phyloP scores from a whole-genome alignment of 176 grass and related monocot species.

The Ensete glaucum region DNA sequence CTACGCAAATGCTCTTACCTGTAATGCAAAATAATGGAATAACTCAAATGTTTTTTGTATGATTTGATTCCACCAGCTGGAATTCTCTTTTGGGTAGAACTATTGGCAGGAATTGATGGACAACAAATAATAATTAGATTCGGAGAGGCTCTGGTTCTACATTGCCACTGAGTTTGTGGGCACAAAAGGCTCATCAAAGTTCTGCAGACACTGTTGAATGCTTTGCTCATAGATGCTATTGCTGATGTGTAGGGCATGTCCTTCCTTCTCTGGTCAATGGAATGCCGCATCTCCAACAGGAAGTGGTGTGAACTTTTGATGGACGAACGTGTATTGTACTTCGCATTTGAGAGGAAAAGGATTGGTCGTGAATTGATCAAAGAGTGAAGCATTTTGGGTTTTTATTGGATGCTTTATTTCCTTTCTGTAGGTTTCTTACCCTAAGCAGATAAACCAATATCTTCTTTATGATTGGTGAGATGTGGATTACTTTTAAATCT shows the following conservation, averaged over 20 bases:
- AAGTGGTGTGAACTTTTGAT: conserved; percentile 28
- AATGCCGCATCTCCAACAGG: conserved; percentile 21
- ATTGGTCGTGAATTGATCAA: no score
- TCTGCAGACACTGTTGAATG: conserved; percentile 29
- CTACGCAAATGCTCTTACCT: conserved; percentile 15
- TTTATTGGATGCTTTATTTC: no score
- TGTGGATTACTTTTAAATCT: no score
- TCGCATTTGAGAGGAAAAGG: no score
- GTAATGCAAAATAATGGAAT: conserved; percentile 24
- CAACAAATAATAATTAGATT: conserved; percentile 24
- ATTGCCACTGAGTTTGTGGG: conserved; percentile 15
- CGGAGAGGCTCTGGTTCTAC: conserved; percentile 18
- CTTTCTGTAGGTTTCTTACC: no score
- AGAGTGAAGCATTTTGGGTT: no score
- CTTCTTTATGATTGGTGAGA: no score
- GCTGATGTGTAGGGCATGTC: conserved; percentile 23
- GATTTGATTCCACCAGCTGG: conserved; percentile 15
- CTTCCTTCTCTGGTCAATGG: background rate
- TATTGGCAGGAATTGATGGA: conserved; percentile 12
- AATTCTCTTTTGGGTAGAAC: background rate
- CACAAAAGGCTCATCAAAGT: conserved; percentile 7
- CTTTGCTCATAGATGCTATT: conserved; percentile 19
- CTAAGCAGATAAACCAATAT: no score
- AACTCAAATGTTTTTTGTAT: conserved; percentile 18
- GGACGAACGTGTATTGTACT: background rate